Evolutionary conservation across 2,329 filamentous ascomycete species (phyloP).

Genomic region (Colletotrichum graminicola): DNA sequence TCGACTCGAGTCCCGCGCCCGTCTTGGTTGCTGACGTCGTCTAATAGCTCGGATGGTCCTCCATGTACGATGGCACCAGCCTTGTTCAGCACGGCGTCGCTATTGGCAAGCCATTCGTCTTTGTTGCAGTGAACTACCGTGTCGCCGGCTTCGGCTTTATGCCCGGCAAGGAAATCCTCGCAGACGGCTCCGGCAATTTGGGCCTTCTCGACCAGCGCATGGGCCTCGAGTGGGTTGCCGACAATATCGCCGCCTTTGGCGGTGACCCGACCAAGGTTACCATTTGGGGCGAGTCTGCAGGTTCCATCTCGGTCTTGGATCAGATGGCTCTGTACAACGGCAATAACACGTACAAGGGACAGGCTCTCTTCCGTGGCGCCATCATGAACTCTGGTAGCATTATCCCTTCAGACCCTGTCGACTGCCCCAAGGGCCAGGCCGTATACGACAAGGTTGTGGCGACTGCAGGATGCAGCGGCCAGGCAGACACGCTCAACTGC

Average conservation of each 20-base stretch:
- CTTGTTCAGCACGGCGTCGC: slow-evolving; percentile 52
- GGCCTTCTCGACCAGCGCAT: slow-evolving; percentile 72
- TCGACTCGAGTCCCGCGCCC: slow-evolving; percentile 1
- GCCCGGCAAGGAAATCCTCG: slow-evolving; percentile 66
- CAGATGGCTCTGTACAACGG: slow-evolving; percentile 74
- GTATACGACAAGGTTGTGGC: slow-evolving; percentile 65
- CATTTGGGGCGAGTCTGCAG: slow-evolving; percentile 73
- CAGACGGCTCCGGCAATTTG: slow-evolving; percentile 68
- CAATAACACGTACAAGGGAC: slow-evolving; percentile 72
- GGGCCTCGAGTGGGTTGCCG: slow-evolving; percentile 72
- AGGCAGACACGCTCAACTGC: slow-evolving; percentile 64
- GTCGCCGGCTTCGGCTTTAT: slow-evolving; percentile 73
- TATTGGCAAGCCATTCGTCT: slow-evolving; percentile 69
- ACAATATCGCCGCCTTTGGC: slow-evolving; percentile 75
- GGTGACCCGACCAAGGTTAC: slow-evolving; percentile 75
- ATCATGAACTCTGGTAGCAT: slow-evolving; percentile 74
- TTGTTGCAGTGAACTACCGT: slow-evolving; percentile 75
- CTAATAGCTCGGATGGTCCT: slow-evolving; percentile 47
- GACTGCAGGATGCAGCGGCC: slow-evolving; percentile 65
- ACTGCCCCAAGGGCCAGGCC: slow-evolving; percentile 66
- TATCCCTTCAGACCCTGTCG: slow-evolving; percentile 64
- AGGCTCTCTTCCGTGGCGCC: slow-evolving; percentile 71
- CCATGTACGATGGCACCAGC: slow-evolving; percentile 53
- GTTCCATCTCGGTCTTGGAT: slow-evolving; percentile 71
- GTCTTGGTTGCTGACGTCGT: slow-evolving; percentile 1